Evolutionary conservation across 768 basidiomycete species (phyloP).

Genomic region (Cyclocybe cylindracea): DNA sequence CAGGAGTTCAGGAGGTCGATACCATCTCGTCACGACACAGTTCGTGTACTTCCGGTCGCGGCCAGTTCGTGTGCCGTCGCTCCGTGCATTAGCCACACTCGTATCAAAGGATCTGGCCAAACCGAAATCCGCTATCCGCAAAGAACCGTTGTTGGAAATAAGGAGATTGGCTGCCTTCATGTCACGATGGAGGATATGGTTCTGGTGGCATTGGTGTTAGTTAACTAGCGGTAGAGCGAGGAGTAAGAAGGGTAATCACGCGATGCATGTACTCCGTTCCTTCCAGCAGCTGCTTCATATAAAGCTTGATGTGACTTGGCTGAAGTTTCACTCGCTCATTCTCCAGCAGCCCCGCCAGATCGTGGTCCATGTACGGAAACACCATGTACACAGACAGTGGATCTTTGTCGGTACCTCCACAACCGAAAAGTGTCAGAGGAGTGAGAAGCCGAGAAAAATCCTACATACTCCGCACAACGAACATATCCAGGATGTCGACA

Average conservation of each 20-base stretch:
- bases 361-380: slow-evolving; percentile 99
- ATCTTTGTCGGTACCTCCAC: slow-evolving; percentile 62
- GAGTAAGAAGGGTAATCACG: slow-evolving; percentile 46
- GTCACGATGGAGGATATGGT: slow-evolving; percentile 95
- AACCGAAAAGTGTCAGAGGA: neutral
- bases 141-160: slow-evolving; percentile 80
- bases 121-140: slow-evolving; percentile 95
- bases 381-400: slow-evolving; percentile 95
- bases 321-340: slow-evolving; percentile 86
- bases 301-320: slow-evolving; percentile 89
- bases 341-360: slow-evolving; percentile 91
- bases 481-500: slow-evolving; percentile 90
- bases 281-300: slow-evolving; percentile 95
- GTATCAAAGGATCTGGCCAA: slow-evolving; percentile 82
- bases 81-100: slow-evolving; percentile 32
- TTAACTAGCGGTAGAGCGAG: slow-evolving; percentile 4
- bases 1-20: slow-evolving; percentile 89
- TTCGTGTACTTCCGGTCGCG: slow-evolving; percentile 86
- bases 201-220: slow-evolving; percentile 47
- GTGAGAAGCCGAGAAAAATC: neutral
- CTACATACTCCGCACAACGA: slow-evolving; percentile 74
- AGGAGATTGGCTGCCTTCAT: slow-evolving; percentile 99
- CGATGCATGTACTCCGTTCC: slow-evolving; percentile 96
- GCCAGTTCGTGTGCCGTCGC: slow-evolving; percentile 18
- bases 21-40: slow-evolving; percentile 95